Conservation (phyloP, 805 yeast species). For the Cyberlindnera saturnus region DNA sequence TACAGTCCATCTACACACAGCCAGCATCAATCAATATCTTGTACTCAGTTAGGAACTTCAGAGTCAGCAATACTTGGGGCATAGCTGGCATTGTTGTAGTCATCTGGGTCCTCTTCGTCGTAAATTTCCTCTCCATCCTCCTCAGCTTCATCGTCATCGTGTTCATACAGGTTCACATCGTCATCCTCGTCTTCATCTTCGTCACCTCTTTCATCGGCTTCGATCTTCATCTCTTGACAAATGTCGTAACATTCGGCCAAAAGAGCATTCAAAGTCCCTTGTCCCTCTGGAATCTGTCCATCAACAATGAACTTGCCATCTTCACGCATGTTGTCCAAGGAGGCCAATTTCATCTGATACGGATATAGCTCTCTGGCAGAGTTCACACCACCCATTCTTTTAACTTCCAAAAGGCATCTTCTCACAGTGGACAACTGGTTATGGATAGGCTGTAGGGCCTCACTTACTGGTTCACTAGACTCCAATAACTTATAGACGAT, state of each 20-base stretch:
- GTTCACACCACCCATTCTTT: slow-evolving; percentile 87
- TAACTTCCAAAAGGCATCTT: slow-evolving; percentile 82
- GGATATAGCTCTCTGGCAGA: slow-evolving; percentile 90
- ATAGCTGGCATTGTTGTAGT: slow-evolving; percentile 17
- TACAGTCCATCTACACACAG: neutral
- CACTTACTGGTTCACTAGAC: slow-evolving; percentile 92
- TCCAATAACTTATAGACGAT: slow-evolving; percentile 83
- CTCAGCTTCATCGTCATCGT: slow-evolving; percentile 27
- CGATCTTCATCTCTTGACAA: slow-evolving; percentile 82
- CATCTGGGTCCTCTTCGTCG: slow-evolving; percentile 30
- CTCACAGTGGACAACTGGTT: slow-evolving; percentile 91
- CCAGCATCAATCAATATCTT: neutral
- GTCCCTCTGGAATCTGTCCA: slow-evolving; percentile 94
- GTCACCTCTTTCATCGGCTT: slow-evolving; percentile 43
- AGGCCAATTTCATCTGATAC: slow-evolving; percentile 88
- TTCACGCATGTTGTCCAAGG: slow-evolving; percentile 75
- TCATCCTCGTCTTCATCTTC: slow-evolving; percentile 23
- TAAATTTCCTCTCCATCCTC: slow-evolving; percentile 30
- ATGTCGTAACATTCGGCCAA: slow-evolving; percentile 94
- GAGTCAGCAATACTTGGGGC: slow-evolving; percentile 20
- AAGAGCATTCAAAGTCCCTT: slow-evolving; percentile 87
- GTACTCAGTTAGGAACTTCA: neutral
- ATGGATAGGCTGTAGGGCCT: slow-evolving; percentile 87
- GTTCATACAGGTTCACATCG: slow-evolving; percentile 10
- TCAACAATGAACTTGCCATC: slow-evolving; percentile 93